Conservation (phyloP, 345 rosid genomes). For the Euclidium syriacum region DNA sequence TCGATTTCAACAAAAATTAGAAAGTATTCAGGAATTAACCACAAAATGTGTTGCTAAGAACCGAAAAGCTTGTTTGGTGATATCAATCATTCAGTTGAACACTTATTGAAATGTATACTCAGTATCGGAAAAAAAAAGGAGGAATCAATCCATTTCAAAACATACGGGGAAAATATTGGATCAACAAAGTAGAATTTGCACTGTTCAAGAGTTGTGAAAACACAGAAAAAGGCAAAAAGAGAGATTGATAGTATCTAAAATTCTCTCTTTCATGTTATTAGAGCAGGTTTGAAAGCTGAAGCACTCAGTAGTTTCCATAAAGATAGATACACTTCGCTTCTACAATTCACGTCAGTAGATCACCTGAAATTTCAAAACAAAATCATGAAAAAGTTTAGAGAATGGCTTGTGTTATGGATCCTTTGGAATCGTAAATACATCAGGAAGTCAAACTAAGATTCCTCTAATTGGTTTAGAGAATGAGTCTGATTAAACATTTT, state of each 20-base stretch:
- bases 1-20: neutral
- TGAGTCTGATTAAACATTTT: neutral
- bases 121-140: neutral
- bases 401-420: neutral
- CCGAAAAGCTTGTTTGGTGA: neutral
- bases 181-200: constrained; percentile 13
- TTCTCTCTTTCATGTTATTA: constrained; percentile 28
- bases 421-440: neutral
- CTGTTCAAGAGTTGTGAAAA: constrained; percentile 16
- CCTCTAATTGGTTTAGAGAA: neutral
- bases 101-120: neutral
- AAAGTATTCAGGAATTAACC: neutral
- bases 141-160: constrained; percentile 7
- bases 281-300: constrained; percentile 1
- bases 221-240: constrained; percentile 6
- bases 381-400: neutral
- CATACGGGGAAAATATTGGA: neutral
- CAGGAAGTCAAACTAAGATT: neutral
- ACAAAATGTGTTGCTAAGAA: neutral
- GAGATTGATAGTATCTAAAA: constrained; percentile 2
- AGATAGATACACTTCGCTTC: neutral
- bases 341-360: neutral
- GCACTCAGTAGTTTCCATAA: constrained; percentile 10
- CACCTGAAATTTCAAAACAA: constrained; percentile 16
- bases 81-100: neutral